Evolutionary conservation across 2,329 filamentous ascomycete species (phyloP), one percentile per base, ranked within the genome.

Genomic region (Curvularia verruculosa): DNA sequence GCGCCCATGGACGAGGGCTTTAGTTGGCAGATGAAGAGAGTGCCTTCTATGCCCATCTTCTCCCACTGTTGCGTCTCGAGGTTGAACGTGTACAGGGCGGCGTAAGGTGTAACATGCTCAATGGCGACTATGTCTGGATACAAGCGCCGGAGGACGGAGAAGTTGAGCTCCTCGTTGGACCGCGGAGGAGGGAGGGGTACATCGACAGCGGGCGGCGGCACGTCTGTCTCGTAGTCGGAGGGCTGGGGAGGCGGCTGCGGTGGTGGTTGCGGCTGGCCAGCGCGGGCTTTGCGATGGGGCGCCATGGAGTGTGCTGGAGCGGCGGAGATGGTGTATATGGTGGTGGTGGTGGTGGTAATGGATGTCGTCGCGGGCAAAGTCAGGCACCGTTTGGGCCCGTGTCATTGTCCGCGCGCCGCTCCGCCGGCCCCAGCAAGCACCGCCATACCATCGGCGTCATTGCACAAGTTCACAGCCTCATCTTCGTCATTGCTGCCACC

Each of bases 101-200:
- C 90, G 69, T 94, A 96, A 29, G 90, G 89, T 5, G 92, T 92
- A 65, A 95, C 89, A 61, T 89, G 89, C 62, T 92, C 82, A 71
- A 97, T 92, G 50, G 83, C 80, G 56, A 82, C 81, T 63, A 97
- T 86, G 56, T 85, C 84, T 29, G 92, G 90, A 56, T 91, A 85
- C 79, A 96, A 91, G 65, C 92, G 90, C 57, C 85, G 87, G 34
- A 98, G 83, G 37, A 97, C 94, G 47, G 86, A 83, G 64, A 96
- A 83, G 80, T 98, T 98, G 71, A 98, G 87, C 65, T 96, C 89
- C 53, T 89, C 90, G 76, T 93, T 95, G 61, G 89, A 88, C 63
- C 90, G 88, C 34, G 79, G 75, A 52, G 81, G 80, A 40, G 81
- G 80, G 26, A 76, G 74, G 24, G 77, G 75, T 47, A 75, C 65